phyloP scores from a whole-genome alignment of 805 yeast genomes.

The Starmerella vaccinii region DNA sequence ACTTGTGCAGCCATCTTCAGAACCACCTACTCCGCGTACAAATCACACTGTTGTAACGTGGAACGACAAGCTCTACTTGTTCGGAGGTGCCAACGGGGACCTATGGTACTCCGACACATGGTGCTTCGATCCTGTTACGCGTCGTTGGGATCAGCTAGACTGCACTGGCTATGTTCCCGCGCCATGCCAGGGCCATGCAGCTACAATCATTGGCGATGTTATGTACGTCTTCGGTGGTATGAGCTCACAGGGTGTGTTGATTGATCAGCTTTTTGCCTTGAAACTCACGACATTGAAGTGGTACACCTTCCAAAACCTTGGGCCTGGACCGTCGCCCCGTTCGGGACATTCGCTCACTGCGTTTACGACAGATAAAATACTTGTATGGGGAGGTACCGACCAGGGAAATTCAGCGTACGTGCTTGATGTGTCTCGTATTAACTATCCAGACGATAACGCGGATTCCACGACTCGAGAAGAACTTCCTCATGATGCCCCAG shows the following conservation, averaged over 20 bases:
- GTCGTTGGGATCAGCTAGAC: constrained; percentile 60
- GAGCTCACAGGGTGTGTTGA: constrained; percentile 56
- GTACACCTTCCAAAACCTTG: constrained; percentile 50
- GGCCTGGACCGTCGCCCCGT: constrained; percentile 64
- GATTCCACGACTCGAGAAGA: not conserved
- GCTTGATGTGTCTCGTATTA: constrained; percentile 45
- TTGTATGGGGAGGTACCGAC: constrained; percentile 78
- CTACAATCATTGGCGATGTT: constrained; percentile 64
- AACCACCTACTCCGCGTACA: constrained; percentile 51
- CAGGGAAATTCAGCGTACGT: constrained; percentile 52
- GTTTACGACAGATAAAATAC: constrained; percentile 52
- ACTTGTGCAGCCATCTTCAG: constrained; percentile 45
- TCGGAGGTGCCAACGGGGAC: constrained; percentile 82
- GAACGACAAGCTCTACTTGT: constrained; percentile 69
- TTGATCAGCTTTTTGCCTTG: constrained; percentile 59
- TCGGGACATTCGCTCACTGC: constrained; percentile 86
- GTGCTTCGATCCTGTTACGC: constrained; percentile 59
- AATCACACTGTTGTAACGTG: constrained; percentile 82
- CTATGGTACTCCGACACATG: constrained; percentile 66
- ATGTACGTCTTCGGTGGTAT: constrained; percentile 88
- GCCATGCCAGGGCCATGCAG: constrained; percentile 86
- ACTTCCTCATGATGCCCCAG: not conserved
- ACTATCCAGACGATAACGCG: constrained; percentile 33
- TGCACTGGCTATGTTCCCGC: constrained; percentile 70
- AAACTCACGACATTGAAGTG: constrained; percentile 63